Evolutionary conservation across 495 filamentous ascomycete genomes (phyloP), one percentile per base, ranked within the genome.

Genomic region (Xylaria grammica): DNA sequence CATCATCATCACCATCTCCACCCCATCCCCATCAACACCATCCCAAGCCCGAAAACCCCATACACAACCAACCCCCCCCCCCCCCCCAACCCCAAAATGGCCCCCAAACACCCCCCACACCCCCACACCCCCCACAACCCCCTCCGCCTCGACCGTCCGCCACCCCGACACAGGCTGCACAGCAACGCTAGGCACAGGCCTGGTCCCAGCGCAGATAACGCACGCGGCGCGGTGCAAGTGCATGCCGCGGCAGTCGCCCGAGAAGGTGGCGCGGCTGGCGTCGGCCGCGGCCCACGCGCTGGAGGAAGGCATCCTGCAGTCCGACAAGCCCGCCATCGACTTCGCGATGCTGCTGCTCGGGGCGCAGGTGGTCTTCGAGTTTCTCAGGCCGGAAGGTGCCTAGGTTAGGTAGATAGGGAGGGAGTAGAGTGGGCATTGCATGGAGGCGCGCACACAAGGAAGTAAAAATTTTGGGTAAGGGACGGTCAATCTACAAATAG

Each of bases 191-290:
- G 30, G 57, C 19, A 6, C 57, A 2, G 40, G 46, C 17, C 40
- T 70, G 3, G 17, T 27, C n/a, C 65, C 65, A 8, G 10, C 20
- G 7, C 10, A 45, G 0, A 2, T 65, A 17, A 34, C 19, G 1
- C 65, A 70, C 42, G 58, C 45, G 0, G 17, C 53, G 24, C 59
- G 49, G 20, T 70, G 68, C 44, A 65, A 68, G 62, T 70, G 68
- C 30, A 29, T 70, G 10, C 36, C 8, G 29, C 32, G 55, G 2
- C 8, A 53, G 3, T 48, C 29, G 3, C 20, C 38, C 7, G 56
- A 65, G 19, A 30, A 60, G 9, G 13, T 67, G 13, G 26, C 10
- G 11, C 58, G 54, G 11, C 6, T 65, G 42, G 44, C 20, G 6
- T 22, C 10, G 3, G 60, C 51, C 15, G 22, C 63, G 22, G 42